Evolutionary conservation across 1,139 yeast species (phyloP).

Genomic region (Debaryomyces nepalensis): DNA sequence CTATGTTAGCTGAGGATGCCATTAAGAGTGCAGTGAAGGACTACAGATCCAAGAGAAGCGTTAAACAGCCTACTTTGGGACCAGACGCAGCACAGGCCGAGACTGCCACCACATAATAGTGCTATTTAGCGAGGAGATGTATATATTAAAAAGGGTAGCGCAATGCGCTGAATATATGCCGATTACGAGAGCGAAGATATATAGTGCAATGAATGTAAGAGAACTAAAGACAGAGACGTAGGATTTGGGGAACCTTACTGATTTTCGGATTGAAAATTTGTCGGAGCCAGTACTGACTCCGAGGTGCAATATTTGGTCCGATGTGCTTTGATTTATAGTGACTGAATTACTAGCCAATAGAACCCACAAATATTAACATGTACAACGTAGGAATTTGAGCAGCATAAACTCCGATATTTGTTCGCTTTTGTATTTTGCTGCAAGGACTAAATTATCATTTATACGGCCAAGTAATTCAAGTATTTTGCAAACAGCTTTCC

Average conservation of each 20-base stretch:
- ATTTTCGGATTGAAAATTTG: too few species aligned
- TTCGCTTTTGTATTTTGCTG: neutral
- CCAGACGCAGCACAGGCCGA: slow-evolving; percentile 41
- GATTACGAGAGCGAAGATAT: too few species aligned
- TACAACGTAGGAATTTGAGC: too few species aligned
- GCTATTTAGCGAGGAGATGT: neutral
- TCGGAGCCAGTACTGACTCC: too few species aligned
- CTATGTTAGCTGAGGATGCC: slow-evolving; percentile 99
- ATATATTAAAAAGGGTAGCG: slow-evolving; percentile 3
- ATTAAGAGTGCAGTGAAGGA: slow-evolving; percentile 97
- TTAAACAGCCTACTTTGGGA: slow-evolving; percentile 54
- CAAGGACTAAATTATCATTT: too few species aligned
- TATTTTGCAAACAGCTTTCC: slow-evolving; percentile 36
- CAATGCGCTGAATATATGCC: slow-evolving; percentile 6
- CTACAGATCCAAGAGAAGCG: slow-evolving; percentile 73
- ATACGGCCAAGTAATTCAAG: slow-evolving; percentile 17
- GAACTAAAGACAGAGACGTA: neutral
- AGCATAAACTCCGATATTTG: slow-evolving; percentile 6
- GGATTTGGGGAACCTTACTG: too few species aligned
- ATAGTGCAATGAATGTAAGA: too few species aligned
- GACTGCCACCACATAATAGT: slow-evolving; percentile 19
- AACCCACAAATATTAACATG: too few species aligned
- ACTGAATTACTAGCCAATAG: too few species aligned
- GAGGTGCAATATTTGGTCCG: too few species aligned
- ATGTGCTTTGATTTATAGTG: too few species aligned